Evolutionary conservation across 1,284 basidiomycete species (phyloP), one percentile per base, ranked within the genome.

Genomic region (Xerocomus amazonicus): DNA sequence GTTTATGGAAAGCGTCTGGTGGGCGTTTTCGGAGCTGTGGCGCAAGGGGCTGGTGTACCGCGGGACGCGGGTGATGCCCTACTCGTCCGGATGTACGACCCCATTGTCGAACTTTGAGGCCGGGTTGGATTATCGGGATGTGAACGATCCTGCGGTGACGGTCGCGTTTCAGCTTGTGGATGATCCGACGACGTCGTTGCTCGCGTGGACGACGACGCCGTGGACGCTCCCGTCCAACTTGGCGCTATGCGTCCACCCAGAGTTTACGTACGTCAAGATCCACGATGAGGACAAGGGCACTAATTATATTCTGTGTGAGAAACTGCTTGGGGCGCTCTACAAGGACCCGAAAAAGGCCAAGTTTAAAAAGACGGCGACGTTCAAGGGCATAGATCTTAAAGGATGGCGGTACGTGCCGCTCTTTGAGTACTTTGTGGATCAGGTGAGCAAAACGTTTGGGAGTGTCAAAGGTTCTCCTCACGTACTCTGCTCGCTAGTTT

Each of bases 1-100:
- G 19, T 99, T 93, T 70, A 99, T 99, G 97, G 97, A 99, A 76
- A 88, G 85, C 40, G 92, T 97, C 13, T 99, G 97, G 97, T 99
- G 97, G 97, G 96, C 92, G n/a, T 99, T 99, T 73, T 79, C 84
- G 51, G 84, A 94, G 68, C 80, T 99, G 13, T 95, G 86, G 79
- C 82, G 93, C 58, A 97, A 96, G 70, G 84, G 80, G n/a, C 74
- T 95, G 72, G 94, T 99, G 26, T 99, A 99, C 71, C 82, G 92
- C 23, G 97, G 96, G 3, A 75, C 95, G 60, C 81, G 84, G 55
- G 97, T 99, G 57, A 98, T 99, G 95, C 97, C 97, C 3, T 99
- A 99, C 70, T 98, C 97, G 10, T 96, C 91, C 1, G 96, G 92
- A 10, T 92, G 91, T 65, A 95, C 94, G 3, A 99, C 97, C 0